Conservation (phyloP, 306 rosid genomes). For the Rosa multiflora region DNA sequence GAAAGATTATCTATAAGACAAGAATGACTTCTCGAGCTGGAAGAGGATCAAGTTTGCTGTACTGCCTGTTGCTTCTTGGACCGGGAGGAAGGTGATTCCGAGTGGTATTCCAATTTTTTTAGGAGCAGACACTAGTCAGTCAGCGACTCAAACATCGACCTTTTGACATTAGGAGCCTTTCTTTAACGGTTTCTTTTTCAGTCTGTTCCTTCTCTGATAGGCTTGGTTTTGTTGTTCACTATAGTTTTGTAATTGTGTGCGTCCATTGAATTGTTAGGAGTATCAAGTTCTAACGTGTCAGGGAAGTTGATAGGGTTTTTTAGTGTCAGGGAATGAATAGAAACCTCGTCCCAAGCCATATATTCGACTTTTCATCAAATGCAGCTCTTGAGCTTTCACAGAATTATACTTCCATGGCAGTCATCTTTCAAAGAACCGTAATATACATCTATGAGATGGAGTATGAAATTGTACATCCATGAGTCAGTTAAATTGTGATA, state of each 20-base stretch:
- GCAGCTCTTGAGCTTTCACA: neutral
- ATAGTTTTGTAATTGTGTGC: neutral
- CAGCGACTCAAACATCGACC: neutral
- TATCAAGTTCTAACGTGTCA: neutral
- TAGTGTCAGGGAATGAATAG: neutral
- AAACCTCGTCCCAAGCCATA: neutral
- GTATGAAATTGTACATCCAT: neutral
- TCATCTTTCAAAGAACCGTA: neutral
- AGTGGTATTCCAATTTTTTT: neutral
- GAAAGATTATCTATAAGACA: slow-evolving; percentile 69
- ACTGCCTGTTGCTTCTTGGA: neutral
- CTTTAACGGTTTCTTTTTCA: neutral
- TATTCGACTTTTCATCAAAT: neutral
- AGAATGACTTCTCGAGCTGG: slow-evolving; percentile 27
- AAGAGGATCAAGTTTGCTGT: slow-evolving; percentile 19
- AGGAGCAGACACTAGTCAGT: neutral
- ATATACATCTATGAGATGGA: neutral
- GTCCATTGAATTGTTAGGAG: neutral
- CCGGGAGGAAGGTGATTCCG: neutral
- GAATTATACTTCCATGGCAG: neutral
- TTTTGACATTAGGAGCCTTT: neutral
- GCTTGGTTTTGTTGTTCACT: too few species aligned
- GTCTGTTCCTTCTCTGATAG: neutral
- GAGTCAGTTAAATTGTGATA: neutral
- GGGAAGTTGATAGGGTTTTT: neutral